A percentile compares a stretch with the other conserved stretches of the same genome.
Conservation (phyloP, 1,284 basidiomycete genomes). For the Cystobasidiaceae sp. region DNA sequence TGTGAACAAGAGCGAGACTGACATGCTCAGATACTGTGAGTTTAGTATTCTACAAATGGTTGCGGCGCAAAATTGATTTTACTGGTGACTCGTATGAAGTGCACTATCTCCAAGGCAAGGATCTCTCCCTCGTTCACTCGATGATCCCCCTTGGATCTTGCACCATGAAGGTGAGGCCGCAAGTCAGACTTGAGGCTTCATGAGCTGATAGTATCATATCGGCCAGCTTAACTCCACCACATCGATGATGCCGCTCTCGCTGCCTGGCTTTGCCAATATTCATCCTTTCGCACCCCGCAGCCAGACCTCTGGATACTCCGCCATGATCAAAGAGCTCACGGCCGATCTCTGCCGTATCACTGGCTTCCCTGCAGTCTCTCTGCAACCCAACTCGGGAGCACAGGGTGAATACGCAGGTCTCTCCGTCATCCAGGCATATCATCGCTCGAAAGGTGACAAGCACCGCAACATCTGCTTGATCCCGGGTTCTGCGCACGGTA, state of each 20-base stretch:
- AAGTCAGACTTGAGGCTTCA: slow-evolving; percentile 51
- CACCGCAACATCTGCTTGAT: slow-evolving; percentile 90
- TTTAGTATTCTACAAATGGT: neutral
- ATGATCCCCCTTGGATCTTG: slow-evolving; percentile 91
- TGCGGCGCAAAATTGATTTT: neutral
- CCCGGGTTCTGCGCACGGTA: slow-evolving; percentile 80
- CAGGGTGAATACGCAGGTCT: slow-evolving; percentile 93
- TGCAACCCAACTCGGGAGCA: slow-evolving; percentile 97
- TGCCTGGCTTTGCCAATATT: slow-evolving; percentile 81
- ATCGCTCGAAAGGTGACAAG: slow-evolving; percentile 76
- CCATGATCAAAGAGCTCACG: slow-evolving; percentile 86
- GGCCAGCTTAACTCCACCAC: slow-evolving; percentile 85
- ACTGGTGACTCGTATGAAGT: slow-evolving; percentile 45
- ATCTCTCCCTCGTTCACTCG: slow-evolving; percentile 86
- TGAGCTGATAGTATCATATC: slow-evolving; percentile 45
- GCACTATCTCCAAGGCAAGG: slow-evolving; percentile 86
- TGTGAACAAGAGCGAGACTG: slow-evolving; percentile 92
- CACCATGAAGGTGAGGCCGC: slow-evolving; percentile 46
- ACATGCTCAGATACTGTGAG: slow-evolving; percentile 72
- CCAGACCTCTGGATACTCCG: slow-evolving; percentile 81
- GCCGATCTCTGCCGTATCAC: slow-evolving; percentile 87
- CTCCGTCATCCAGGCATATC: slow-evolving; percentile 88
- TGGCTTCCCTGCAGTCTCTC: slow-evolving; percentile 86
- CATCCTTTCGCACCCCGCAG: slow-evolving; percentile 90
- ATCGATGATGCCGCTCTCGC: slow-evolving; percentile 92